These are phyloP conservation scores for Diaporthe sp. DNA, from an alignment of 2,329 filamentous ascomycete genomes.

Conservation along the genomic window DNA sequence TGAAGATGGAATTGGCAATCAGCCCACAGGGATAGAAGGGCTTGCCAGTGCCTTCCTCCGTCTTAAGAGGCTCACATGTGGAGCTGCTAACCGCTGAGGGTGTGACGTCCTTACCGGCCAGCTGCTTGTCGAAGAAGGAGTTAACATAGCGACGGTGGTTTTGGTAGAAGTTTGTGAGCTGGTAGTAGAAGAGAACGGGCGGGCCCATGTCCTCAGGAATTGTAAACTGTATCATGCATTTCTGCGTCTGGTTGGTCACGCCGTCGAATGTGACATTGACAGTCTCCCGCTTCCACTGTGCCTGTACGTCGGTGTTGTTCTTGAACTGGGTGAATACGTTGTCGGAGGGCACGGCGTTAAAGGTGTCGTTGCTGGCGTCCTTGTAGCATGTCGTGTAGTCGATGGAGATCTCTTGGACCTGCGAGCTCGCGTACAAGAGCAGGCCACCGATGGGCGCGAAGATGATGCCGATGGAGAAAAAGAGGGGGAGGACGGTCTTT, in stretches of 20 bases:
- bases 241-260: conserved; percentile 54
- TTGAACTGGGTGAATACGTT: conserved; percentile 82
- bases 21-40: conserved; percentile 95
- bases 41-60: conserved; percentile 65
- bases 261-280: conserved; percentile 58
- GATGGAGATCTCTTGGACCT: conserved; percentile 92
- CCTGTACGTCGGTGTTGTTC: conserved; percentile 56
- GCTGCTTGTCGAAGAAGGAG: conserved; percentile 86
- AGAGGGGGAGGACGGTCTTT: conserved; percentile 91
- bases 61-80: conserved; percentile 81
- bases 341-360: conserved; percentile 66
- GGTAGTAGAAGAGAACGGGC: conserved; percentile 94
- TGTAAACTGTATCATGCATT: conserved; percentile 83
- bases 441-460: conserved; percentile 94
- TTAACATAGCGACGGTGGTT: conserved; percentile 97
- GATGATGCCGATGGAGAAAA: conserved; percentile 91
- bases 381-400: conserved; percentile 87
- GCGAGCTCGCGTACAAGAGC: conserved; percentile 86
- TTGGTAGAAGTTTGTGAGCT: conserved; percentile 97
- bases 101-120: conserved; percentile 77
- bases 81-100: conserved; percentile 74
- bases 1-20: conserved; percentile 97
- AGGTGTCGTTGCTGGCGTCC: conserved; percentile 64
- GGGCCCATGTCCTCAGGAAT: conserved; percentile 84
- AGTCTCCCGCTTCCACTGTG: conserved; percentile 59